A percentile compares a stretch with the other conserved stretches of the same genome.
Evolutionary conservation across 208 protist species (phyloP).

Genomic region (Crithidia thermophila): DNA sequence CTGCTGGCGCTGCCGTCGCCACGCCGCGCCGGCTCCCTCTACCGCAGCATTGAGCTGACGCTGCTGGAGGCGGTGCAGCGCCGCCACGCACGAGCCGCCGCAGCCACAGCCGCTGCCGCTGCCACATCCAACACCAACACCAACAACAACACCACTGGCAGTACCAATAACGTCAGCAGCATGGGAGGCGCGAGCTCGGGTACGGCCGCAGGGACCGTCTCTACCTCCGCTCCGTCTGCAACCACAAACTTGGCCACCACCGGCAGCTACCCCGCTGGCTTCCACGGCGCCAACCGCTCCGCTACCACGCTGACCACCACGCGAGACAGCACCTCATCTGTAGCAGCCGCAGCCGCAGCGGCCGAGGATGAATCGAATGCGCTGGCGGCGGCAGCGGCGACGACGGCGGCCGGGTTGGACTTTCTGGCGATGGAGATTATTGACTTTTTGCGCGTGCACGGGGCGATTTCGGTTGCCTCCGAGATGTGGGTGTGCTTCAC

Average conservation of each 20-base stretch:
- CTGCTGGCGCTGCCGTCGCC: conserved; percentile 52
- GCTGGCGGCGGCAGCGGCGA: conserved; percentile 8
- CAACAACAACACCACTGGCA: neutral
- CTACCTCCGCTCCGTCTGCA: too few species aligned
- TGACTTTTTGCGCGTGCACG: conserved; percentile 67
- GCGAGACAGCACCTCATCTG: too few species aligned
- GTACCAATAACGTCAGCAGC: too few species aligned
- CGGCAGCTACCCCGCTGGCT: neutral
- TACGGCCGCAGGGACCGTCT: too few species aligned
- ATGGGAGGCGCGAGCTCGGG: too few species aligned
- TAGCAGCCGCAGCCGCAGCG: conserved; percentile 3
- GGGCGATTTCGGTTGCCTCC: conserved; percentile 52
- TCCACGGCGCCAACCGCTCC: neutral
- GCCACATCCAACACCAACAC: neutral
- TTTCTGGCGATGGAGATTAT: conserved; percentile 71
- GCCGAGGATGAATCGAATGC: conserved; percentile 10
- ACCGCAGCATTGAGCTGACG: conserved; percentile 58
- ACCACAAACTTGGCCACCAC: neutral
- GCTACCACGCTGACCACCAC: too few species aligned
- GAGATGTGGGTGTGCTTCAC: conserved; percentile 70
- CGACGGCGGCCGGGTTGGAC: conserved; percentile 44
- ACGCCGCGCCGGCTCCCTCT: conserved; percentile 63
- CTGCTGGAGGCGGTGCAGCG: conserved; percentile 45
- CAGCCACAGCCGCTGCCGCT: conserved; percentile 21
- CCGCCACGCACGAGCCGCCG: conserved; percentile 27